Percentiles rank a stretch among this genome's conserved stretches.
phyloP scores from a whole-genome alignment of 2,329 filamentous ascomycete species.

The Fusarium chlamydosporum region DNA sequence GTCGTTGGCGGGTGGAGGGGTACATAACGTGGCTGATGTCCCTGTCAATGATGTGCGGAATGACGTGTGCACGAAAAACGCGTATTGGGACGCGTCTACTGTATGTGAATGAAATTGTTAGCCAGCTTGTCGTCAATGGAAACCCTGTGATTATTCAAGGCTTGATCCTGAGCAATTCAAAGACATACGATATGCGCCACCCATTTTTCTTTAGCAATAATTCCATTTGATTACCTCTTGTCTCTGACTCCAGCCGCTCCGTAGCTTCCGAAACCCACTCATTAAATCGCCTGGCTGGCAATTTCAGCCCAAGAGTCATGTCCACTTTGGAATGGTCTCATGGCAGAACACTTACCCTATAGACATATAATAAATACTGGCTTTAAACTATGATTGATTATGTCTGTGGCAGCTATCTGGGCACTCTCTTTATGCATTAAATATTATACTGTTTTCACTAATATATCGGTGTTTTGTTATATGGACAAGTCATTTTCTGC shows the following conservation, averaged over 20 bases:
- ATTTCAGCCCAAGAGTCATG: constrained; percentile 32
- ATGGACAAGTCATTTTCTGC: too few relatives aligned
- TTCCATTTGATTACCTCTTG: neutral
- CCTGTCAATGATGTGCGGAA: constrained; percentile 29
- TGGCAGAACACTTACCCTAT: constrained; percentile 32
- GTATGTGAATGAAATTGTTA: neutral
- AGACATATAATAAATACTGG: neutral
- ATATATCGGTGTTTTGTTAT: accelerated
- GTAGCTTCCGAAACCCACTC: constrained; percentile 43
- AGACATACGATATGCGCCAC: constrained; percentile 11
- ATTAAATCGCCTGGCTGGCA: constrained; percentile 32
- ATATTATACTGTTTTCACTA: neutral
- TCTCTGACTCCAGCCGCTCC: constrained; percentile 11
- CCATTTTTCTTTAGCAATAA: neutral
- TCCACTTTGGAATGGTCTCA: constrained; percentile 20
- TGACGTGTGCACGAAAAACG: constrained; percentile 43
- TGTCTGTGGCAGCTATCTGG: accelerated
- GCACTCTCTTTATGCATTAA: accelerated
- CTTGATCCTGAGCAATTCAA: neutral
- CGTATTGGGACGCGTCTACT: constrained; percentile 38
- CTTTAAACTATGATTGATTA: neutral
- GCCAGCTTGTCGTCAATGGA: neutral
- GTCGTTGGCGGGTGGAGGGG: constrained; percentile 32
- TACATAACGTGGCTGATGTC: constrained; percentile 40
- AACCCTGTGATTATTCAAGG: neutral